Conservation (phyloP, 1,284 basidiomycete genomes). For the Salmacisia buchloeana region DNA sequence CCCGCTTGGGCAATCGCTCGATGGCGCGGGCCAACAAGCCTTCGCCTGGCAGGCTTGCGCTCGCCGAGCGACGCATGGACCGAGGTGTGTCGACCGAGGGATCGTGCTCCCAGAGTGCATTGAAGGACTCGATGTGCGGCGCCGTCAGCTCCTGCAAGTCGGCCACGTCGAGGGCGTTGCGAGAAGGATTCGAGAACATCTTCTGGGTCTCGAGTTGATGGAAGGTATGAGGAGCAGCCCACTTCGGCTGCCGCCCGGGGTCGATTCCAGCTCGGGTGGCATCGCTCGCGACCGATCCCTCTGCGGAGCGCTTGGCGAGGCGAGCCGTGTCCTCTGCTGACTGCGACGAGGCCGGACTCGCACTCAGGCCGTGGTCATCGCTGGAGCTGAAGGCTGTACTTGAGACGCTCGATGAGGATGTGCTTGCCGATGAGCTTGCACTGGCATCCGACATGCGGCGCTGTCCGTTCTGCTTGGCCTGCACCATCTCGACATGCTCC, state of each 20-base stretch:
- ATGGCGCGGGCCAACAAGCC: slow-evolving; percentile 77
- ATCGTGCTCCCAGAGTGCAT: slow-evolving; percentile 61
- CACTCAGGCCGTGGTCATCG: neutral
- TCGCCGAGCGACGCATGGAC: slow-evolving; percentile 63
- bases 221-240: slow-evolving; percentile 57
- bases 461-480: neutral
- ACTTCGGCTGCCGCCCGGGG: slow-evolving; percentile 9
- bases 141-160: slow-evolving; percentile 87
- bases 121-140: slow-evolving; percentile 94
- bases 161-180: slow-evolving; percentile 65
- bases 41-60: slow-evolving; percentile 49
- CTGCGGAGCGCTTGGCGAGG: neutral
- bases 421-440: neutral
- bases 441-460: slow-evolving; percentile 1
- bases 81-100: slow-evolving; percentile 36
- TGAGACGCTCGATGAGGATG: neutral
- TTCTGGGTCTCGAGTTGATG: slow-evolving; percentile 78
- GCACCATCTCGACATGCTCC: neutral
- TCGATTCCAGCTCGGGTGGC: neutral
- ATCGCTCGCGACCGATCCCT: neutral
- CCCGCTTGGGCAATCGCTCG: slow-evolving; percentile 78
- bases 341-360: neutral
- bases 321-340: neutral
- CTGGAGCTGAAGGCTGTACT: neutral
- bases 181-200: slow-evolving; percentile 71